Conservation (phyloP, 1,284 basidiomycete species). For the Austropuccinia psidii region DNA sequence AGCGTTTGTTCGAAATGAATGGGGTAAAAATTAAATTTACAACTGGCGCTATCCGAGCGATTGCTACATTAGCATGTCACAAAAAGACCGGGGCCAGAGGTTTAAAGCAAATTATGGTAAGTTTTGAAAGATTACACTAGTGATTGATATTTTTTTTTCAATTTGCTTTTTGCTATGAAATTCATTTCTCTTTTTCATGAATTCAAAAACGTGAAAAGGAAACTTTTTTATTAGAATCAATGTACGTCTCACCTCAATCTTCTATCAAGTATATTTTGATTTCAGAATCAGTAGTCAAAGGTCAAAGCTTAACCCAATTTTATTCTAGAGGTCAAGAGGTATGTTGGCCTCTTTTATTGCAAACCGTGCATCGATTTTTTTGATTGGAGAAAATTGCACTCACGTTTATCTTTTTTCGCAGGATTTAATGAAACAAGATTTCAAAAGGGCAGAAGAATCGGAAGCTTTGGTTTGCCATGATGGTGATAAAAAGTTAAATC, state of each 20-base stretch:
- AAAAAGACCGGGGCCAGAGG: conserved; percentile 83
- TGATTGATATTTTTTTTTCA: neutral
- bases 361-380: too few species aligned
- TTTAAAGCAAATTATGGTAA: conserved; percentile 74
- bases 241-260: conserved; percentile 28
- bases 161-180: neutral
- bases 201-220: conserved; percentile 1
- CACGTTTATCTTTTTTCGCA: too few species aligned
- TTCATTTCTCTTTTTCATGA: neutral
- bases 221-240: conserved; percentile 17
- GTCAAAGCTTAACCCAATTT: neutral
- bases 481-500: too few species aligned
- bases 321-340: conserved; percentile 32
- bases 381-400: too few species aligned
- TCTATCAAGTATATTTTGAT: conserved; percentile 29
- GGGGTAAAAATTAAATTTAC: conserved; percentile 48
- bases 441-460: too few species aligned
- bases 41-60: conserved; percentile 52
- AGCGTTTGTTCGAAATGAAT: conserved; percentile 57
- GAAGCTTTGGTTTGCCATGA: too few species aligned
- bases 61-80: conserved; percentile 67
- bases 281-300: neutral
- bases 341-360: too few species aligned
- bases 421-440: too few species aligned
- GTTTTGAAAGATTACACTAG: conserved; percentile 39